Conservation (phyloP, 345 rosid species). For the Raphanus raphanistrum region DNA sequence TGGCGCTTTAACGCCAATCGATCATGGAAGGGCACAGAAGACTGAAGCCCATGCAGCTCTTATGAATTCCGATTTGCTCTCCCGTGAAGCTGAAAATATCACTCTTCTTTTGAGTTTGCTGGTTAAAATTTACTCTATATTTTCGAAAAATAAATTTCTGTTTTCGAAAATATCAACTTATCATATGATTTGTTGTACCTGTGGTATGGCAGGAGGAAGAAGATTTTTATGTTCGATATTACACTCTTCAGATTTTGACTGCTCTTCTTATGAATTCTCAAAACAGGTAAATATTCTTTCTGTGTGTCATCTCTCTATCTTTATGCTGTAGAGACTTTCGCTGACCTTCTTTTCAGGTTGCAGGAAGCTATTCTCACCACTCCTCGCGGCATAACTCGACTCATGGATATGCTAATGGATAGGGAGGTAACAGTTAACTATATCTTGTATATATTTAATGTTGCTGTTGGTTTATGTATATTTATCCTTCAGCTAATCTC, state of each 20-base stretch:
- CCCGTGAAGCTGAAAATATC: slow-evolving; percentile 89
- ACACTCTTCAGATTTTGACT: slow-evolving; percentile 92
- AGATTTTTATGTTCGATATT: slow-evolving; percentile 92
- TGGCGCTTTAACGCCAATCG: slow-evolving; percentile 81
- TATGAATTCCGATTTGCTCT: slow-evolving; percentile 94
- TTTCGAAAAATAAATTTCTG: neutral
- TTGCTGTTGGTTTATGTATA: slow-evolving; percentile 10
- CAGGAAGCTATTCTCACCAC: slow-evolving; percentile 97
- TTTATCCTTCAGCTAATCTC: slow-evolving; percentile 3
- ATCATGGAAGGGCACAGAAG: slow-evolving; percentile 70
- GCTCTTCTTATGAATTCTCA: slow-evolving; percentile 91
- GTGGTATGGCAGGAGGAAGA: slow-evolving; percentile 75
- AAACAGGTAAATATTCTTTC: slow-evolving; percentile 59
- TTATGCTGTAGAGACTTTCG: slow-evolving; percentile 38
- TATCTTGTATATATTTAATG: slow-evolving; percentile 3
- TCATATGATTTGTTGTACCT: slow-evolving; percentile 2
- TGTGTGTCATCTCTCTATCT: slow-evolving; percentile 7
- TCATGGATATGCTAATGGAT: slow-evolving; percentile 99
- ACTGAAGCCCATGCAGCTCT: slow-evolving; percentile 86
- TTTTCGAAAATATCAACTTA: neutral
- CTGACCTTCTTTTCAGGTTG: slow-evolving; percentile 73
- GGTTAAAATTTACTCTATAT: slow-evolving; percentile 45
- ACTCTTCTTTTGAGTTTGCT: slow-evolving; percentile 89
- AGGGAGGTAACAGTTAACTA: slow-evolving; percentile 66
- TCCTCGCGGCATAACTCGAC: slow-evolving; percentile 96